Evolutionary conservation across 2,329 filamentous ascomycete species (phyloP).

Genomic region (Aspergillus candidus): DNA sequence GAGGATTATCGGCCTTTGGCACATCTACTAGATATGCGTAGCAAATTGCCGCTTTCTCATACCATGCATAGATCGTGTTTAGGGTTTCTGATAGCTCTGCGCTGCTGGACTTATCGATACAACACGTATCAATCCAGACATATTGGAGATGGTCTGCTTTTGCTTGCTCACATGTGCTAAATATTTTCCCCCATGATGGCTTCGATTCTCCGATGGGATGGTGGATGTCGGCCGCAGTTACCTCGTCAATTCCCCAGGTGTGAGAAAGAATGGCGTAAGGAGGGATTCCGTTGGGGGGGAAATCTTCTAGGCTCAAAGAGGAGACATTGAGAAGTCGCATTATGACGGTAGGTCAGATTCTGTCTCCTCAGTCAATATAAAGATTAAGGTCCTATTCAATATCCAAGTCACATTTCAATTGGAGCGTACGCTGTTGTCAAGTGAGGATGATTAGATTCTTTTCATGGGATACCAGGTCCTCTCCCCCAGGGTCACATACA

Average conservation of each 20-base stretch:
- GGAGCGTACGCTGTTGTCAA: too few relatives aligned
- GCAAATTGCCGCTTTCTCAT: constrained; percentile 11
- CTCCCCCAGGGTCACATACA: too few relatives aligned
- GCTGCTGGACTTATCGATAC: constrained; percentile 18
- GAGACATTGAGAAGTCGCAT: background rate
- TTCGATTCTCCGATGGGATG: background rate
- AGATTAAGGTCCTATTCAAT: too few relatives aligned
- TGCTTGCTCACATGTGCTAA: too few relatives aligned
- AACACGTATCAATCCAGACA: constrained; percentile 20
- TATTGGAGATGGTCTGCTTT: constrained; percentile 1
- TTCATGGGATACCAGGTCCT: too few relatives aligned
- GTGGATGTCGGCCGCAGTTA: background rate
- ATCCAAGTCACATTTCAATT: too few relatives aligned
- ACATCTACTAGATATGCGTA: constrained; percentile 16
- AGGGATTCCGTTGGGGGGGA: background rate
- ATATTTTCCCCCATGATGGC: too few relatives aligned
- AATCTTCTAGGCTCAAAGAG: background rate
- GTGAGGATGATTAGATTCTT: too few relatives aligned
- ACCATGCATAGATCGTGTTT: constrained; percentile 20
- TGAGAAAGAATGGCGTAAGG: constrained; percentile 4
- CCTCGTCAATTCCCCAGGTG: background rate
- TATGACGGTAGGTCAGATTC: too few relatives aligned
- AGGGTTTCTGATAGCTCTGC: constrained; percentile 16
- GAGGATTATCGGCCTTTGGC: too few relatives aligned
- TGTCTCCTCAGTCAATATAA: too few relatives aligned